Base-by-base conservation (phyloP, 2,329 filamentous ascomycete species). In the Pseudocercospora fijiensis region DNA sequence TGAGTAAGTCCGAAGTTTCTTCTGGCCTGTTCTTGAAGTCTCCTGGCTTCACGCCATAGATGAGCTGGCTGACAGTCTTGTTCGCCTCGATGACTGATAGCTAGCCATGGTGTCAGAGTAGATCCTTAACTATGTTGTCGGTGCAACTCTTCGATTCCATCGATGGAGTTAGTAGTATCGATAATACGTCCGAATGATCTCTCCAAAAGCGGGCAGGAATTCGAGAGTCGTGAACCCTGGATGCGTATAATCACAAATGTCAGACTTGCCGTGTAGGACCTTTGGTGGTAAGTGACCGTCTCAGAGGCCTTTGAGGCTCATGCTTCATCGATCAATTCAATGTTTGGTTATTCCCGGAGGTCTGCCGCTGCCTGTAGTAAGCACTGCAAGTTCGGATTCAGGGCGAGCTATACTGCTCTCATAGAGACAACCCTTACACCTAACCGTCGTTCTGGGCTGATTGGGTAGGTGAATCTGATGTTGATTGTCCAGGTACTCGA, bases 21-120 rank as follows among this genome's bases (percentile, higher is more conserved):
- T 49, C 45, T 24, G 45, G 45, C 45, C 45, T 24, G 7, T 49
- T 10, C 7, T 49, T n/a, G 18, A 49, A 16, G 22, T 18, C 11
- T 22, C 22, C n/a, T 5, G 43, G 45, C 22, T 24, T 49, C 45
- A 20, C 45, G 45, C 45, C 18, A 24, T 24, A 24, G 22, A 49
- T 49, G 18, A 24, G 45, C 45, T 49, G 45, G 45, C 18, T 49
- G 22, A 49, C n/a, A 24, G 18, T 49, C 18, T 75, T 76, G 64
- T 77, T 74, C 43, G 74, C 74, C 4, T 74, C 69, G 65, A 33
- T 33, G 2, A 33, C 8, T 33, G 30, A 13, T 9, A 3, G 30
- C 10, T 33, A 33, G 10, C 30, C 10, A 33, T 33, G 30, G 7
- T 30, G 3, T 8, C 8, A 30, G 28, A 30, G 28, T 30, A 30